These are phyloP conservation scores for Backusella sp. DNA, from an alignment of 192 early-diverging fungal species.

Conservation along the genomic window DNA sequence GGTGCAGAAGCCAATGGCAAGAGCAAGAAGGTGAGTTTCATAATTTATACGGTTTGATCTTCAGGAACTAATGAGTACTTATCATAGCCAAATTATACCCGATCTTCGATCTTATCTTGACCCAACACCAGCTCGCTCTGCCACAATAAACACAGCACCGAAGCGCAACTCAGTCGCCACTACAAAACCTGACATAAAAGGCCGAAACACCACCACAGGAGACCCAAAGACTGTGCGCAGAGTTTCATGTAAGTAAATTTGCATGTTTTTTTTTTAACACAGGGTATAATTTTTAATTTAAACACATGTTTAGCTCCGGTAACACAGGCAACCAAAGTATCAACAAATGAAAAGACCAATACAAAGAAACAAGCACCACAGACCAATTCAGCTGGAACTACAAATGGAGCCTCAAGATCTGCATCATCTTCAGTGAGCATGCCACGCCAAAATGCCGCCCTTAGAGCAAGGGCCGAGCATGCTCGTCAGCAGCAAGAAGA, in stretches of 20 bases:
- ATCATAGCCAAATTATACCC: slow-evolving; percentile 16
- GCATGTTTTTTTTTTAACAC: not conserved
- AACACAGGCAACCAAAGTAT: not conserved
- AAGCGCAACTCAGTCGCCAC: not conserved
- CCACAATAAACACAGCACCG: not conserved
- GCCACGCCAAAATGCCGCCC: slow-evolving; percentile 24
- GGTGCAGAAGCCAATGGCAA: not conserved
- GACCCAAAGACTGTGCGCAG: not conserved
- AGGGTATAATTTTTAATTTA: not conserved
- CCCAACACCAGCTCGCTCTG: not conserved
- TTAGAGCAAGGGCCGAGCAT: slow-evolving; percentile 26
- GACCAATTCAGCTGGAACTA: not conserved
- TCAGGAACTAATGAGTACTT: not conserved
- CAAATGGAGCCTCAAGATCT: not conserved
- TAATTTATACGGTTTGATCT: not conserved
- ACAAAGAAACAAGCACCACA: not conserved
- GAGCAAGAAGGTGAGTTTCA: not conserved
- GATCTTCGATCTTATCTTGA: slow-evolving; percentile 9
- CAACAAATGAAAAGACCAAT: not conserved
- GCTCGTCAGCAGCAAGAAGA: slow-evolving; percentile 27
- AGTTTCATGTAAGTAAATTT: not conserved
- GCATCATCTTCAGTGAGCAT: not conserved
- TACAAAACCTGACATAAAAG: not conserved
- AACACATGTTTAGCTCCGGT: not conserved
- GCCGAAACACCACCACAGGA: not conserved